phyloP scores from a whole-genome alignment of 768 basidiomycete species.

The Boletus rufocinnamomeus region DNA sequence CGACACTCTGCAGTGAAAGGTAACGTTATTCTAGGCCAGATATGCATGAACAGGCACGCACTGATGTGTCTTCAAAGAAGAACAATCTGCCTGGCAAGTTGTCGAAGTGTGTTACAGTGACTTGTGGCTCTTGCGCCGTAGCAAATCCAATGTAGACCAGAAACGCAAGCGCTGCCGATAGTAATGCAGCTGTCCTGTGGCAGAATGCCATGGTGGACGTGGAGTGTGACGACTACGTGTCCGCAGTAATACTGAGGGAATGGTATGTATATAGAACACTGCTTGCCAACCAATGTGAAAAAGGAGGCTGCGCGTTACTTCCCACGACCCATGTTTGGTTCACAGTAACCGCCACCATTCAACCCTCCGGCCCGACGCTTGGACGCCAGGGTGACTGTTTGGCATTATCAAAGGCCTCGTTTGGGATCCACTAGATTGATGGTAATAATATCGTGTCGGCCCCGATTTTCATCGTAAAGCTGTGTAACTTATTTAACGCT shows the following conservation, averaged over 20 bases:
- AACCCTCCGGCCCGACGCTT: not conserved
- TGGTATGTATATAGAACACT: not conserved
- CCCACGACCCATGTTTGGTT: conserved; percentile 12
- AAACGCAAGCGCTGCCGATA: conserved; percentile 30
- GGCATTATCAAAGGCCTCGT: not conserved
- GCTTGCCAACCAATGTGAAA: not conserved
- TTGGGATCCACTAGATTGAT: not conserved
- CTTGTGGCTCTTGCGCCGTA: conserved; percentile 49
- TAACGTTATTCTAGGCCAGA: not conserved
- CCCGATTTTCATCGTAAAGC: not conserved
- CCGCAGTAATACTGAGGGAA: conserved; percentile 7
- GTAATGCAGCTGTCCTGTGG: conserved; percentile 28
- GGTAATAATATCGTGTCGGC: not conserved
- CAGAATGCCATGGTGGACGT: conserved; percentile 32
- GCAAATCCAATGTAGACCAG: conserved; percentile 24
- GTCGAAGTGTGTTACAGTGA: conserved; percentile 55
- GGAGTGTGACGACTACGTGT: conserved; percentile 15
- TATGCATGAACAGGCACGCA: conserved; percentile 43
- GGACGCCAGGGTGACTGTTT: not conserved
- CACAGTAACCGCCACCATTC: not conserved
- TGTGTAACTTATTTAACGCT: not conserved
- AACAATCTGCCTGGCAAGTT: conserved; percentile 76
- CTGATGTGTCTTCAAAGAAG: conserved; percentile 93
- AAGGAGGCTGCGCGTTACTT: conserved; percentile 12
- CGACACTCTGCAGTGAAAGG: conserved; percentile 48